phyloP scores from a whole-genome alignment of 345 rosid species.

The Eucalyptus pauciflora region DNA sequence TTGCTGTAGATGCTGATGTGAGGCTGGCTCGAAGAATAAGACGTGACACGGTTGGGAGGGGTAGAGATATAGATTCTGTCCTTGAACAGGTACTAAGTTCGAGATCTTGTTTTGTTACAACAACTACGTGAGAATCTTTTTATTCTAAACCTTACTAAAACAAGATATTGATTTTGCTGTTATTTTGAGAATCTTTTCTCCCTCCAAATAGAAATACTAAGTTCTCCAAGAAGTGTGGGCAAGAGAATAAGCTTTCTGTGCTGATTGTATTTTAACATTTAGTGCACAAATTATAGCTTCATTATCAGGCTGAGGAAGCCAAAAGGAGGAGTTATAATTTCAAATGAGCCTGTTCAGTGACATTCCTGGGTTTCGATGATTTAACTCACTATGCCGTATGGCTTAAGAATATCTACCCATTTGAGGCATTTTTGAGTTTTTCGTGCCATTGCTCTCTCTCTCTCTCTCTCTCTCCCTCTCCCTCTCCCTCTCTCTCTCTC shows the following conservation, averaged over 20 bases:
- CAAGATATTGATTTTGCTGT: not conserved
- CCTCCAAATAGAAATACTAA: not conserved
- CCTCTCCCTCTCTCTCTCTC: no score
- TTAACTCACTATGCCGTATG: not conserved
- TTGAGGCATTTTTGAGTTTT: not conserved
- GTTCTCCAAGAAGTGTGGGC: not conserved
- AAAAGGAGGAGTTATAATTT: not conserved
- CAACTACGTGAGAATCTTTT: not conserved
- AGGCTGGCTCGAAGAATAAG: constrained; percentile 99
- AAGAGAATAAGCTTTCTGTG: not conserved
- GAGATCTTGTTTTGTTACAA: not conserved
- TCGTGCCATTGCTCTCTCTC: not conserved
- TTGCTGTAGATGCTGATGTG: constrained; percentile 92
- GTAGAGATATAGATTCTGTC: constrained; percentile 89
- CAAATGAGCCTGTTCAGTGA: not conserved
- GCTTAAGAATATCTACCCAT: not conserved
- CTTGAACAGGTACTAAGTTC: constrained; percentile 71
- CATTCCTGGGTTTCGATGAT: not conserved
- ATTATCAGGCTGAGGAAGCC: not conserved
- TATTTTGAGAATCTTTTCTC: not conserved
- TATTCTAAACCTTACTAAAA: not conserved
- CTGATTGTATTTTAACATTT: not conserved
- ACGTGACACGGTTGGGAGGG: constrained; percentile 96
- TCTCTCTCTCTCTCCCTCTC: not conserved
- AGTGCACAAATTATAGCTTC: not conserved